Evolutionary conservation across 2,329 filamentous ascomycete species (phyloP), one percentile per base, ranked within the genome.

Genomic region (Aureobasidium leucospermi): DNA sequence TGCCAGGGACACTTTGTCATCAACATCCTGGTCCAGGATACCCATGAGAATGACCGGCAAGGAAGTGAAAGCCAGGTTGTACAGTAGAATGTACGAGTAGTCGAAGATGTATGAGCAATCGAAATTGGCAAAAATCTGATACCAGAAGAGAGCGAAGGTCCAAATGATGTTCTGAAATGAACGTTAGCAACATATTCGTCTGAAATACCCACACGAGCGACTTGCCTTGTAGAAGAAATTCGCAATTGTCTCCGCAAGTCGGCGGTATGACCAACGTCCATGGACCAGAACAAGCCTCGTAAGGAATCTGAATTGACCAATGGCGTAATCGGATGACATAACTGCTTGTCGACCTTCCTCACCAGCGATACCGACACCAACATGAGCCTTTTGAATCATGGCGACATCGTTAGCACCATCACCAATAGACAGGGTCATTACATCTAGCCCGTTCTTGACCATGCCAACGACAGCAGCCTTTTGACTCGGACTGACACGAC

Each of bases 201-300:
- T 13, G 39, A 32, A 29, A 16, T 7, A 41, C 1, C 15, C 11
- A 7, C 47, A 16, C 13, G 9, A 11, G 9, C 16, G 19, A 64
- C 76, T 69, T 71, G 85, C 83, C 78, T 99, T 99, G 84, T 97
- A 99, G 80, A 99, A 99, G 81, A 99, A 99, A 74, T 99, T 99
- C 73, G 91, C 90, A 68, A 95, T 96, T 48, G 87, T 89, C 77
- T 99, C 94, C 32, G 88, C 90, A 72, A 99, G 78, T 67, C 94
- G 85, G 57, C 93, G 85, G 76, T 99, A 99, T n/a, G 91, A 96
- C 90, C 92, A 96, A 61, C 92, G 85, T 61, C 92, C 92, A 70
- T 96, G 92, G 4, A 96, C 91, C 19, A 96, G 82, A 32, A 96
- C 83, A 62, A 96, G 79, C 58, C 92, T 81, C 67, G 91, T 87